Conservation (phyloP, 148 eudicot genomes). For the Drosera capensis region DNA sequence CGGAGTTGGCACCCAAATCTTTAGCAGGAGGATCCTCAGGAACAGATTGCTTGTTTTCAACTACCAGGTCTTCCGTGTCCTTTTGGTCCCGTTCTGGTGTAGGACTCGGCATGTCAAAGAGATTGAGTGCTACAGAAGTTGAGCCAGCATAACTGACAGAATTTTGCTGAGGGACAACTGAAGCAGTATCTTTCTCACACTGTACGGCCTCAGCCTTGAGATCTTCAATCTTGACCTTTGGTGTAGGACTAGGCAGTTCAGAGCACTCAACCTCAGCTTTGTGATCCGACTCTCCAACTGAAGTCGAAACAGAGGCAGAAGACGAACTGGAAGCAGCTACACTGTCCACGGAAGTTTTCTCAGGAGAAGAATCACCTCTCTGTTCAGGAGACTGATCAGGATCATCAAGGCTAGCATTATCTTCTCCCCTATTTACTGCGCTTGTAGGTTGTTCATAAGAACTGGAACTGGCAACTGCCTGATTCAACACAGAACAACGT, state of each 20-base stretch:
- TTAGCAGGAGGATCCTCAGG: neutral
- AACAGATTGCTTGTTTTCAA: neutral
- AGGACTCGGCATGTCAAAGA: neutral
- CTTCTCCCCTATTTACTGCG: conserved; percentile 1
- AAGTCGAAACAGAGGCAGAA: neutral
- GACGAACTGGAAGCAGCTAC: neutral
- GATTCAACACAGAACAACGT: conserved; percentile 13
- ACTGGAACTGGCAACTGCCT: conserved; percentile 12
- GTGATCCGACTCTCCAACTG: neutral
- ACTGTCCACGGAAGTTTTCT: neutral
- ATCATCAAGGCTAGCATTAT: neutral
- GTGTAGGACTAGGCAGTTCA: conserved; percentile 10
- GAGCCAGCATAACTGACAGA: conserved; percentile 2
- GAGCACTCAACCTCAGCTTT: conserved; percentile 7
- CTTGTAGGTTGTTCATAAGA: conserved; percentile 11
- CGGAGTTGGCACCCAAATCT: neutral
- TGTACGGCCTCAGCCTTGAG: conserved; percentile 6
- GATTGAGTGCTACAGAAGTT: neutral
- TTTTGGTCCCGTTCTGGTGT: too few relatives aligned
- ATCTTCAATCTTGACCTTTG: conserved; percentile 11
- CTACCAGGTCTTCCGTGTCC: neutral
- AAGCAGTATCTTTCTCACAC: conserved; percentile 6
- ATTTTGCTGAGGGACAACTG: conserved; percentile 8
- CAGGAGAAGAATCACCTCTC: neutral
- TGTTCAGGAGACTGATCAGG: neutral